Conservation (phyloP, 345 rosid genomes). For the Aethionema arabicum region DNA sequence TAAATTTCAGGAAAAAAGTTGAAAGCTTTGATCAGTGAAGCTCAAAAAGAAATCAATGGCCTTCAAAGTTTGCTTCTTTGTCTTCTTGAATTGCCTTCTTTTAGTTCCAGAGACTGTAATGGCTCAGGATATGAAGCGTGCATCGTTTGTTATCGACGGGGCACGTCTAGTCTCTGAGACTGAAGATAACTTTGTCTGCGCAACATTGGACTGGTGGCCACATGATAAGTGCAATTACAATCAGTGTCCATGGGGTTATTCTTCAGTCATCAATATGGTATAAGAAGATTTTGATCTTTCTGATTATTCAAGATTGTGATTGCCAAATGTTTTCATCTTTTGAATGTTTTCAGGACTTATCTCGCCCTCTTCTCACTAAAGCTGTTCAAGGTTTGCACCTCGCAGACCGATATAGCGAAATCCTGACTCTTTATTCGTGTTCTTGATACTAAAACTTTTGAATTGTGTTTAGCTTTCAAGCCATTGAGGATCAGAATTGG, state of each 20-base stretch:
- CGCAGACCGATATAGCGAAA: not conserved
- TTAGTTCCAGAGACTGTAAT: conserved; percentile 27
- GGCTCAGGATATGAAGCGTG: conserved; percentile 47
- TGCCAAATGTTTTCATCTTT: conserved; percentile 10
- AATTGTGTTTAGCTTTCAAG: conserved; percentile 56
- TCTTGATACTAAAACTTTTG: not conserved
- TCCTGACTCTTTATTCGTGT: not conserved
- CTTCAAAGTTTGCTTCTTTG: conserved; percentile 35
- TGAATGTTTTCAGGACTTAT: conserved; percentile 61
- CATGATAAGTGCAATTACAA: conserved; percentile 92
- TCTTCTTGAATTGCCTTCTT: conserved; percentile 48
- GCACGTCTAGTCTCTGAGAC: conserved; percentile 49
- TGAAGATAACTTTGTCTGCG: conserved; percentile 82
- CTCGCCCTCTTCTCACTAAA: conserved; percentile 71
- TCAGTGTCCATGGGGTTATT: conserved; percentile 87
- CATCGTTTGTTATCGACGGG: conserved; percentile 57
- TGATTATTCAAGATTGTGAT: not conserved
- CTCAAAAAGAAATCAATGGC: conserved; percentile 43
- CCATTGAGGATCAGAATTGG: conserved; percentile 86
- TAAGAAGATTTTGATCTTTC: conserved; percentile 22
- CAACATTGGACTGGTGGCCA: conserved; percentile 99
- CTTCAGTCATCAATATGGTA: conserved; percentile 80
- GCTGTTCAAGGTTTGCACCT: conserved; percentile 67
- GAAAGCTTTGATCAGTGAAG: conserved; percentile 26
- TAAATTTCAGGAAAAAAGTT: conserved; percentile 12